Evolutionary conservation across 768 basidiomycete genomes (phyloP), one percentile per base, ranked within the genome.

Genomic region (Russula emetica): DNA sequence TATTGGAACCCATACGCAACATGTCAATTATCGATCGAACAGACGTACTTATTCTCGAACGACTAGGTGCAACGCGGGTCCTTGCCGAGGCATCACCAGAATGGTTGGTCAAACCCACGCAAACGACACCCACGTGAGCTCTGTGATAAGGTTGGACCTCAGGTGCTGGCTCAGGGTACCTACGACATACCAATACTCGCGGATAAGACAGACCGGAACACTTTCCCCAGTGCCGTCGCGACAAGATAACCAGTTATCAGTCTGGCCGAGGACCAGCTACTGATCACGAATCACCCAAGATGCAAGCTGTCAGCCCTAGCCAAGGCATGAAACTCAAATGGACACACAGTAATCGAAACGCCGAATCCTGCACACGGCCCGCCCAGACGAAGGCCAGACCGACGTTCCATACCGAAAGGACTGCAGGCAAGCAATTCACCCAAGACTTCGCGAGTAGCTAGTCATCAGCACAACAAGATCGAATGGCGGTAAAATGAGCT

Each of bases 381-480:
- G 45, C 38, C 47, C 38, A 55, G 38, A 55, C 30, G 30, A 60
- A 55, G 45, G 58, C 58, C 38, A 30, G 16, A 58, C 10, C 14
- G 22, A 45, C 8, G 58, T 50, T 60, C 63, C 63, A 22, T 58
- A 53, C 63, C 54, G 58, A 55, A 64, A 64, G 58, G 63, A 60
- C 30, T 47, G 40, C 59, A 26, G 44, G 58, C 40, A n/a, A 42
- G 24, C 38, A 34, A 58, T 28, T 22, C 58, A 42, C 30, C 54
- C 14, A 28, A 32, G 63, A 60, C 47, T 34, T 55, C 63, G 47
- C 58, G 54, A 54, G 54, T 64, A 40, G 18, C 14, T 0, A 1
- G 9, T 9, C 32, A 36, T 57, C 45, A 54, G 34, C 4, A 47
- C 34, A 52, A 24, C 4, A 13, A 24, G 2, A 20, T 16, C 36